Conservation (phyloP, 1,284 basidiomycete genomes). For the Rhodotorula mucilaginosa region DNA sequence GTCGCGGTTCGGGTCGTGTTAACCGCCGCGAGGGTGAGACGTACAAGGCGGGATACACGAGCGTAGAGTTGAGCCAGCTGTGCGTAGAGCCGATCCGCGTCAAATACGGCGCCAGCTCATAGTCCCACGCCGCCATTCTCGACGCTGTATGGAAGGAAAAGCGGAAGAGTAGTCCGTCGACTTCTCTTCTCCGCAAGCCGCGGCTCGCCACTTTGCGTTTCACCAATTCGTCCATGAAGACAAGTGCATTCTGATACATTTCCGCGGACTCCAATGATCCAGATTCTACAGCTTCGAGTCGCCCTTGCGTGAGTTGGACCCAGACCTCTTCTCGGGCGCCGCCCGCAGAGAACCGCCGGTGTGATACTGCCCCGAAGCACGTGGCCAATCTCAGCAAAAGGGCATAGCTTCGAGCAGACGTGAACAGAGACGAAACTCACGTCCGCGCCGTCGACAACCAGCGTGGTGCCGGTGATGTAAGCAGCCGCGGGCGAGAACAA, state of each 20-base stretch:
- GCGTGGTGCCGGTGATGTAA: conserved; percentile 49
- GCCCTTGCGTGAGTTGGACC: background rate
- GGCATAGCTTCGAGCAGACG: background rate
- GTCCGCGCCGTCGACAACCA: conserved; percentile 43
- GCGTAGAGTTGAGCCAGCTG: conserved; percentile 14
- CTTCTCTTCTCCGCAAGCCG: background rate
- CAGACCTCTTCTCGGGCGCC: background rate
- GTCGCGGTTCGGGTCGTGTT: too few relatives aligned
- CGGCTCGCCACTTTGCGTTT: background rate
- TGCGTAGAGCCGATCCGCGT: conserved; percentile 9
- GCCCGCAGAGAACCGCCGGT: background rate
- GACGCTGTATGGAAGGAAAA: background rate
- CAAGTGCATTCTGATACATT: background rate
- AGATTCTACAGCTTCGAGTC: background rate
- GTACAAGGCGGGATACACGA: conserved; percentile 19
- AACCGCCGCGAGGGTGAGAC: background rate
- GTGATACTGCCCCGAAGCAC: conserved; percentile 1
- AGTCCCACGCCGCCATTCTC: conserved; percentile 19
- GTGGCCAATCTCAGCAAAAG: background rate
- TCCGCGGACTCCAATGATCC: background rate
- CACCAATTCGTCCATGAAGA: too few relatives aligned
- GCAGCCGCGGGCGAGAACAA: conserved; percentile 83
- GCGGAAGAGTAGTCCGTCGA: background rate
- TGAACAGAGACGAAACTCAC: conserved; percentile 4
- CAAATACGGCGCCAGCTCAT: conserved; percentile 13